A percentile compares a stretch with the other conserved stretches of the same genome.
These are phyloP conservation scores for Aspergillus intermedius DNA, from an alignment of 2,329 filamentous ascomycete species.

Conservation along the genomic window DNA sequence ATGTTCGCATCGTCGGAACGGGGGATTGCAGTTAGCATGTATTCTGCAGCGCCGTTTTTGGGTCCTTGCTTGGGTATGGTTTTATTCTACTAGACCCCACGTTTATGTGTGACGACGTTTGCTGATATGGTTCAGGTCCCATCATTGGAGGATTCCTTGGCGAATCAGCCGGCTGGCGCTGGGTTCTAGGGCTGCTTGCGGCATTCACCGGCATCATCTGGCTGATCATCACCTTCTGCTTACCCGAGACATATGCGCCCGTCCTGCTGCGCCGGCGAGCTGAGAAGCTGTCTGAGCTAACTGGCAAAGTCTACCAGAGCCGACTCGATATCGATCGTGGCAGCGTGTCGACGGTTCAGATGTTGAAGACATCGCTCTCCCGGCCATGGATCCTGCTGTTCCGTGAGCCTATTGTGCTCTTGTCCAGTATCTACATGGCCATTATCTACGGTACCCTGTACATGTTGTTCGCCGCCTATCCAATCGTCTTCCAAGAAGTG, in stretches of 20 bases:
- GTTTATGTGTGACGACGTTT: neutral
- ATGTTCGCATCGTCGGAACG: conserved; percentile 49
- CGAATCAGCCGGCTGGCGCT: conserved; percentile 58
- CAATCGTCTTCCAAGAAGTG: conserved; percentile 34
- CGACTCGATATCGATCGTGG: conserved; percentile 32
- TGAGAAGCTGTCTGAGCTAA: conserved; percentile 23
- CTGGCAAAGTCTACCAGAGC: conserved; percentile 29
- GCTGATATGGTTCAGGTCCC: conserved; percentile 38
- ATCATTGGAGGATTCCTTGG: conserved; percentile 61
- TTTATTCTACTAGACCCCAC: neutral
- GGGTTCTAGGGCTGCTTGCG: conserved; percentile 57
- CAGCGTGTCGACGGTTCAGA: conserved; percentile 30
- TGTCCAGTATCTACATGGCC: conserved; percentile 16
- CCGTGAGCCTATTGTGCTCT: conserved; percentile 16
- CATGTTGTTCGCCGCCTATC: conserved; percentile 47
- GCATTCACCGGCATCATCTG: conserved; percentile 45
- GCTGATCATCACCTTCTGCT: conserved; percentile 10
- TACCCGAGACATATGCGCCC: conserved; percentile 38
- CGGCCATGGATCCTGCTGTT: conserved; percentile 39
- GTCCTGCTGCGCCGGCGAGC: conserved; percentile 45
- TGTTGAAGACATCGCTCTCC: conserved; percentile 40
- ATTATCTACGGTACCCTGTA: conserved; percentile 29
- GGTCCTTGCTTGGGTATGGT: conserved; percentile 48
- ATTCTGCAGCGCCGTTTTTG: conserved; percentile 60
- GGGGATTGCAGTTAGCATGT: conserved; percentile 56